Evolutionary conservation across 2,329 filamentous ascomycete species (phyloP).

Genomic region (Cladorrhinum sp.): DNA sequence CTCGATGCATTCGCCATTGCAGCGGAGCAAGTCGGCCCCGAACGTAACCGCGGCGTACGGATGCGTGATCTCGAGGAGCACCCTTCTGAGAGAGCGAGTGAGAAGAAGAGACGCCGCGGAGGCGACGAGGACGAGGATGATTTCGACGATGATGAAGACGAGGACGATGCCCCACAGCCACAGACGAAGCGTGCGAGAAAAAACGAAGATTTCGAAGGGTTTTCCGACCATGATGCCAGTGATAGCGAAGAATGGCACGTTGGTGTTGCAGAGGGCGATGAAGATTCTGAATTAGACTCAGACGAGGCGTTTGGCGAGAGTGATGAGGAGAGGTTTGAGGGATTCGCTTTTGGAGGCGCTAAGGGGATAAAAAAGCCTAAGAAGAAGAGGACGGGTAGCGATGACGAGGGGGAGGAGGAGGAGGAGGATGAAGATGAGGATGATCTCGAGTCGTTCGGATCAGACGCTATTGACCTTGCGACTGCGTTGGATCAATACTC

Average conservation of each 20-base stretch:
- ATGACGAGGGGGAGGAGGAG: constrained; percentile 40
- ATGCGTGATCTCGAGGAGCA: constrained; percentile 52
- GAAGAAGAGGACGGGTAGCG: constrained; percentile 40
- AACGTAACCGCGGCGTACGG: constrained; percentile 37
- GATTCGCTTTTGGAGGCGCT: constrained; percentile 58
- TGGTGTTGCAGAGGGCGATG: constrained; percentile 59
- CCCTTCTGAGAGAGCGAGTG: constrained; percentile 40
- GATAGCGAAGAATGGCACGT: constrained; percentile 87
- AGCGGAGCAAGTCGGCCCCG: constrained; percentile 46
- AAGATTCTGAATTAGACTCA: constrained; percentile 63
- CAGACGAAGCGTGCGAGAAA: constrained; percentile 40
- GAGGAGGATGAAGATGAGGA: constrained; percentile 60
- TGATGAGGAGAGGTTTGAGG: constrained; percentile 81
- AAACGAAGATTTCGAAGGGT: constrained; percentile 52
- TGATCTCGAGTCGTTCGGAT: constrained; percentile 57
- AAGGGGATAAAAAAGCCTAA: constrained; percentile 35
- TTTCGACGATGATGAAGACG: constrained; percentile 59
- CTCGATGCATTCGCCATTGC: constrained; percentile 59
- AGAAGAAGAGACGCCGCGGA: constrained; percentile 36
- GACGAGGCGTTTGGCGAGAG: constrained; percentile 85
- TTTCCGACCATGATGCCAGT: constrained; percentile 52
- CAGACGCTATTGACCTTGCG: constrained; percentile 59
- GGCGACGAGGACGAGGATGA: constrained; percentile 46
- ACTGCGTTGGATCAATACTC: constrained; percentile 55
- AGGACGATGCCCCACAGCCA: constrained; percentile 53